Conservation (phyloP, 225 moss, liverwort and hornwort genomes). For the Polytrichum formosum region DNA sequence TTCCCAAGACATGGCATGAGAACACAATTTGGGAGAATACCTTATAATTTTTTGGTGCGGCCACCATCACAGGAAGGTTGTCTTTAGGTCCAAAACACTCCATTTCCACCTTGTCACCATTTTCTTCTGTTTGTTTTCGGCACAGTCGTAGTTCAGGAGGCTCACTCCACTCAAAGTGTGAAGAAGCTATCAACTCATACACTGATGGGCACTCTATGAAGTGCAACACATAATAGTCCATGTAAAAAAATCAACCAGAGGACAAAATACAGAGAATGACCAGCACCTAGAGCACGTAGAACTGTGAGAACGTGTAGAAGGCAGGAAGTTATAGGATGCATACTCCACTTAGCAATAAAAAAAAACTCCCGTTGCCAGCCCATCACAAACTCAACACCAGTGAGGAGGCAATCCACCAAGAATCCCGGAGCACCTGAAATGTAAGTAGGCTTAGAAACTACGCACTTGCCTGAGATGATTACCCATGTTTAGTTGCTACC, state of each 20-base stretch:
- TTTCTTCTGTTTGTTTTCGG: conserved; percentile 56
- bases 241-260: not conserved
- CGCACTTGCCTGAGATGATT: not conserved
- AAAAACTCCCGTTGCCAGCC: conserved; percentile 92
- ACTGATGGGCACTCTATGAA: conserved; percentile 97
- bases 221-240: conserved; percentile 33
- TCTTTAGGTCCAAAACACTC: conserved; percentile 81
- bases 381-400: conserved; percentile 96
- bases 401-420: conserved; percentile 87
- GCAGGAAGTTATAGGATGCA: conserved; percentile 5
- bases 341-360: conserved; percentile 97
- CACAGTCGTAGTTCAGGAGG: conserved; percentile 83
- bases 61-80: conserved; percentile 78
- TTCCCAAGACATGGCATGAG: no score
- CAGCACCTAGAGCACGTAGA: not conserved
- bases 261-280: not conserved
- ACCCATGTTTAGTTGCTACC: no score
- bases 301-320: conserved; percentile 2
- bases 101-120: conserved; percentile 40
- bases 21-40: conserved; percentile 14
- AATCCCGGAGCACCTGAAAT: conserved; percentile 90
- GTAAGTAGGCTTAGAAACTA: conserved; percentile 10
- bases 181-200: conserved; percentile 84
- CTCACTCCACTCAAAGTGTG: conserved; percentile 77
- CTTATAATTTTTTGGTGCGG: conserved; percentile 73